phyloP scores from a whole-genome alignment of 306 rosid genomes.

The Lablab purpureus region DNA sequence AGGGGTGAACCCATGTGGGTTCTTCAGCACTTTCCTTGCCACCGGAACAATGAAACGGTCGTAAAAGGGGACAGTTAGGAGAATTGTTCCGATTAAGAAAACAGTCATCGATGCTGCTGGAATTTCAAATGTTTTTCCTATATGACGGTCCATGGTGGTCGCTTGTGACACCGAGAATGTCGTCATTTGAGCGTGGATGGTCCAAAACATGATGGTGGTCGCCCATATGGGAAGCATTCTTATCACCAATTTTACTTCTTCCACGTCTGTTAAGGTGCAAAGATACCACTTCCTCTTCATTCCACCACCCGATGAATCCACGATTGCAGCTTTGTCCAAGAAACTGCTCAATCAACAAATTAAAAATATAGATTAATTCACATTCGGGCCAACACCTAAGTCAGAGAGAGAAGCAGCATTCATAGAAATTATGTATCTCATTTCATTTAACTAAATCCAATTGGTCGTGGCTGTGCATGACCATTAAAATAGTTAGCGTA shows the following conservation, averaged over 20 bases:
- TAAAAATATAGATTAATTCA: neutral
- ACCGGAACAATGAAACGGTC: slow-evolving; percentile 66
- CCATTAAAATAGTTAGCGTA: neutral
- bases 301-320: slow-evolving; percentile 1
- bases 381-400: neutral
- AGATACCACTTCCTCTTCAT: slow-evolving; percentile 65
- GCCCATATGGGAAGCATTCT: slow-evolving; percentile 94
- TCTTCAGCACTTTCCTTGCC: slow-evolving; percentile 52
- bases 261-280: slow-evolving; percentile 78
- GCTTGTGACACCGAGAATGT: slow-evolving; percentile 94
- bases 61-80: slow-evolving; percentile 75
- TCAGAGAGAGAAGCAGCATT: neutral
- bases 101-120: slow-evolving; percentile 81
- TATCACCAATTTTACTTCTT: slow-evolving; percentile 75
- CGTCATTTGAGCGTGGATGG: slow-evolving; percentile 85
- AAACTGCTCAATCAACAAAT: slow-evolving; percentile 54
- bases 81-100: slow-evolving; percentile 82
- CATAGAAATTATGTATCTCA: neutral
- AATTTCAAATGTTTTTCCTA: slow-evolving; percentile 73
- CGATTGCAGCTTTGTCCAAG: slow-evolving; percentile 87
- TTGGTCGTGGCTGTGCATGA: neutral
- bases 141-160: slow-evolving; percentile 77
- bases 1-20: slow-evolving; percentile 68
- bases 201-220: slow-evolving; percentile 85
- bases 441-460: neutral